These are phyloP conservation scores for Beta lomatogona DNA, from an alignment of 179 eudicot species.

Conservation along the genomic window DNA sequence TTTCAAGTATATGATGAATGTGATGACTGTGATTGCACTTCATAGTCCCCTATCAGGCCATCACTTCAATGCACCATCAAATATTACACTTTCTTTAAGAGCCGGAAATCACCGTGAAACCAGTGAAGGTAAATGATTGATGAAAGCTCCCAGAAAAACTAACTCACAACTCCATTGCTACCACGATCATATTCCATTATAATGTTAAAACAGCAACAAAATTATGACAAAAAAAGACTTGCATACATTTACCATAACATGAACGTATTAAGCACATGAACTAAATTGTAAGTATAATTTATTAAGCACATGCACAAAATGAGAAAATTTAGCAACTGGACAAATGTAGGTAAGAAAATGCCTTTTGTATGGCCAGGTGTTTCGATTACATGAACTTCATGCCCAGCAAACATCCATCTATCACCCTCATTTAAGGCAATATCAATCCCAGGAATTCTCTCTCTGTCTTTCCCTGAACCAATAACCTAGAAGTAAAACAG, in stretches of 20 bases:
- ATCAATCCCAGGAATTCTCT: conserved; percentile 93
- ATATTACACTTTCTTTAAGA: background rate
- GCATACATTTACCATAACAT: background rate
- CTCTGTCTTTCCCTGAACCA: conserved; percentile 67
- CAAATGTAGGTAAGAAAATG: conserved; percentile 9
- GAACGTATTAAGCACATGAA: background rate
- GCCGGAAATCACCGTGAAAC: background rate
- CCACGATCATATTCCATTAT: background rate
- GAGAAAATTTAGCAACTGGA: background rate
- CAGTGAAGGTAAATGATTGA: background rate
- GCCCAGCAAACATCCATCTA: conserved; percentile 95
- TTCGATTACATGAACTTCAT: conserved; percentile 76
- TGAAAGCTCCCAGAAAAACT: background rate
- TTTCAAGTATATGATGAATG: background rate
- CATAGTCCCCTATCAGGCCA: background rate
- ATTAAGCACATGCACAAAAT: no score
- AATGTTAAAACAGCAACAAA: background rate
- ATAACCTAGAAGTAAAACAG: conserved; percentile 58
- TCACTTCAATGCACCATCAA: background rate
- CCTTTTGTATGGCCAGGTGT: conserved; percentile 97
- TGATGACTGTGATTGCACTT: background rate
- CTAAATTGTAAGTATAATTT: background rate
- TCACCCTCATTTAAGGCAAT: conserved; percentile 78
- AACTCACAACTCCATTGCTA: background rate
- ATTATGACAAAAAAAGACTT: background rate